These are phyloP conservation scores for Ustulina deusta DNA, from an alignment of 2,329 filamentous ascomycete species.

Conservation along the genomic window DNA sequence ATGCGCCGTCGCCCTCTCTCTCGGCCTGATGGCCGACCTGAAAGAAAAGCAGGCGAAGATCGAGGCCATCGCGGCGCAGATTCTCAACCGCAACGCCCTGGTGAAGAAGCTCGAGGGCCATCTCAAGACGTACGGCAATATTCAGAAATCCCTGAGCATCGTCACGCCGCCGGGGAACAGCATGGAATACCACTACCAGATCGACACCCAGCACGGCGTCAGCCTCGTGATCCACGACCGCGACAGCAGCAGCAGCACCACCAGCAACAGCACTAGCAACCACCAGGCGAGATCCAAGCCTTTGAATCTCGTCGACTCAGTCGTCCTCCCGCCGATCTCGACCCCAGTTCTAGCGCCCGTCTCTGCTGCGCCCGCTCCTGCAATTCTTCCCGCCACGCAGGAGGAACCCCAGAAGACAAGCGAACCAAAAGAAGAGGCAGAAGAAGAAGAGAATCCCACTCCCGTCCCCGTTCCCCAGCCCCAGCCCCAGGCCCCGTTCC, in stretches of 20 bases:
- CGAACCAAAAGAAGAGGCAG: background rate
- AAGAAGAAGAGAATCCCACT: background rate
- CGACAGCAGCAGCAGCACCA: background rate
- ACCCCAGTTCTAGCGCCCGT: background rate
- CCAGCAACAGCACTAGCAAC: background rate
- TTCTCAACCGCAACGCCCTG: background rate
- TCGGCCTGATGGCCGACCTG: background rate
- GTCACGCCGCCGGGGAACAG: background rate
- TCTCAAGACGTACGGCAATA: background rate
- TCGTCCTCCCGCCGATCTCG: background rate
- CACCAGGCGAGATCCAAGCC: background rate
- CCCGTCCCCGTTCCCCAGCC: background rate
- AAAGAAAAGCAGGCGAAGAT: background rate
- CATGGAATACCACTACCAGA: background rate
- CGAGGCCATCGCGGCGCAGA: background rate
- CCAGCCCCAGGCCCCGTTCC: background rate
- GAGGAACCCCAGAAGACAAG: background rate
- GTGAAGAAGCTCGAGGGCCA: background rate
- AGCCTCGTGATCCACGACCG: background rate
- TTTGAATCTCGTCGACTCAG: constrained; percentile 5
- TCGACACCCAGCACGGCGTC: background rate
- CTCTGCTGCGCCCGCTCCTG: background rate
- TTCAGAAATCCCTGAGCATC: background rate
- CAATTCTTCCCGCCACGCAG: background rate
- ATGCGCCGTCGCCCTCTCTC: background rate